Base-by-base conservation (phyloP, 2,329 filamentous ascomycete species). In the Mycosphaerella sp. region DNA sequence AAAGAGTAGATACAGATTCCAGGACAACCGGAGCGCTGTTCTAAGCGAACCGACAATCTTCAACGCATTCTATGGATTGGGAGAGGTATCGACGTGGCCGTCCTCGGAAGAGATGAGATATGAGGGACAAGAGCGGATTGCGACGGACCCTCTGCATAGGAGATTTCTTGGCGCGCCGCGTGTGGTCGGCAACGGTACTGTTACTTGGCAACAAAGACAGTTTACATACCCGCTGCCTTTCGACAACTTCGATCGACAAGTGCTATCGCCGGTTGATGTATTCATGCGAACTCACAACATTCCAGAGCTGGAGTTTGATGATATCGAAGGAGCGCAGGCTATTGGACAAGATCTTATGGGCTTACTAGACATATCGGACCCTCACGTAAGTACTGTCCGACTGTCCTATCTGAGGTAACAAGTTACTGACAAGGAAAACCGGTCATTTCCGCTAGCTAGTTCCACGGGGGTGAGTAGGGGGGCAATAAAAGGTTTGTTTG, bases 41-140 rank as follows among this genome's bases (percentile, higher is more conserved):
- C 66, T 74, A 4, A 63, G 63, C 28, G 55, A 64, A 39, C 60
- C 63, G 16, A 74, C 73, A 0, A 67, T 74, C 50, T 75, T 64
- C 55, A 39, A 40, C 3, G 27, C 36, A 1, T 17, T 46, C 28
- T 25, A 25, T 25, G 21, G 21, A 25, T 16, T 39, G 36, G 36
- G n/a, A 39, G 37, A 48, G 13, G 16, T 3, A 17, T n/a, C 25
- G 46, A 7, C 27, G 10, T 76, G 71, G 71, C 73, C 73, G 0
- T 59, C 60, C 9, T 39, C 59, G 4, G 59, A 66, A 9, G 73
- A 76, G 62, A 62, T 70, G 62, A 72, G 72, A 55, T 75, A 73
- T 67, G 73, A 76, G 55, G 73, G 73, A 0, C 70, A 73, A 36
- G 72, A 73, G 28, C 69, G 73, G 9, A 70, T 73, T 12, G 68